Evolutionary conservation across 768 basidiomycete genomes (phyloP).

Genomic region (Tricholoma sp.): DNA sequence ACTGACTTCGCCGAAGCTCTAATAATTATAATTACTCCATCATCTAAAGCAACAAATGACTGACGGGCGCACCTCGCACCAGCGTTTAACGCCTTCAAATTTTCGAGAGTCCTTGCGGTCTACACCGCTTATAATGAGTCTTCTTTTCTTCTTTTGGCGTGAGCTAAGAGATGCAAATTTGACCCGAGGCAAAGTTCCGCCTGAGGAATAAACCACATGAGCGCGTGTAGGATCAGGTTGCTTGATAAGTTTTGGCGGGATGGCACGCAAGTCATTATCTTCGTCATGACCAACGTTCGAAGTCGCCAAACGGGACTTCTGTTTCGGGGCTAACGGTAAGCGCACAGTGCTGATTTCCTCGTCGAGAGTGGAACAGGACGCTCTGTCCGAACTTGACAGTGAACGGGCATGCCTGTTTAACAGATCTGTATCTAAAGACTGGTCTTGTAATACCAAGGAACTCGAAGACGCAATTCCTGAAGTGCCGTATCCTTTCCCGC

Average conservation of each 20-base stretch:
- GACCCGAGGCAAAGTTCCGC: conserved; percentile 27
- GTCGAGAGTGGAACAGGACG: conserved; percentile 5
- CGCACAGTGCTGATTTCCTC: conserved; percentile 14
- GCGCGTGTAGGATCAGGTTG: conserved; percentile 21
- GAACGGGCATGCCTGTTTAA: conserved; percentile 10
- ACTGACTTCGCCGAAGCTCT: conserved; percentile 75
- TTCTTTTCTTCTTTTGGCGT: conserved; percentile 49
- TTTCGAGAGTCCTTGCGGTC: conserved; percentile 52
- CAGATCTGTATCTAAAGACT: conserved; percentile 12
- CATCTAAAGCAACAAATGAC: not conserved
- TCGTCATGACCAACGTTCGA: conserved; percentile 11
- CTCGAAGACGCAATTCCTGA: conserved; percentile 23
- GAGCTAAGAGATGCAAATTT: conserved; percentile 35
- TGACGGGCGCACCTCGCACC: conserved; percentile 61
- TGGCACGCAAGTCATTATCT: conserved; percentile 24
- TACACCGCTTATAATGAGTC: conserved; percentile 68
- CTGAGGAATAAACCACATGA: conserved; percentile 32
- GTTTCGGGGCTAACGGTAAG: conserved; percentile 28
- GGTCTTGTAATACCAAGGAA: conserved; percentile 26
- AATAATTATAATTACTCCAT: conserved; percentile 4
- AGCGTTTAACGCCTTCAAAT: conserved; percentile 62
- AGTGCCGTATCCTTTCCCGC: conserved; percentile 27
- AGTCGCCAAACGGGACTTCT: conserved; percentile 18
- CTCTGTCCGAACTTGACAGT: conserved; percentile 10
- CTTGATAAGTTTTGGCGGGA: conserved; percentile 15